These are phyloP conservation scores for Neofusicoccum umdonicola DNA, from an alignment of 2,329 filamentous ascomycete species.

Conservation along the genomic window DNA sequence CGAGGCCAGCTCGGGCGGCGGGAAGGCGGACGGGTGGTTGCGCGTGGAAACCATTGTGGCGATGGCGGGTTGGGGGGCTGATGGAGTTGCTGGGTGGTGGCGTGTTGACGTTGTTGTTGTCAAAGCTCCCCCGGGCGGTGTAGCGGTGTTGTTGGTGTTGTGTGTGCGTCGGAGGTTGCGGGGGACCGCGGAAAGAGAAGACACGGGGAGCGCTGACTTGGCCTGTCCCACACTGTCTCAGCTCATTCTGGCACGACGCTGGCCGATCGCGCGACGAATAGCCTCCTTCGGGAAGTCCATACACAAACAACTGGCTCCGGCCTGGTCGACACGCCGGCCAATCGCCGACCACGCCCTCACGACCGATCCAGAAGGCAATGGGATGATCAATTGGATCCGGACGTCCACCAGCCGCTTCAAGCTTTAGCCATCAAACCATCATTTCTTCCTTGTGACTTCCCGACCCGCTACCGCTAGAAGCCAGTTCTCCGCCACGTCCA, in stretches of 20 bases:
- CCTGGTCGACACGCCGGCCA: neutral
- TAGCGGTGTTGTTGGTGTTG: neutral
- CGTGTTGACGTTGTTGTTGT: neutral
- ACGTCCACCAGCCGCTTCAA: neutral
- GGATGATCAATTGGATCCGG: neutral
- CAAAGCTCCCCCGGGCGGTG: neutral
- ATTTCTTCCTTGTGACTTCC: neutral
- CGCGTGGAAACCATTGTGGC: slow-evolving; percentile 40
- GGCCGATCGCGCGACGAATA: neutral
- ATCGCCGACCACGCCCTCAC: neutral
- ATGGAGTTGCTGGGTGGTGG: slow-evolving; percentile 12
- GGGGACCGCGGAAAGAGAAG: neutral
- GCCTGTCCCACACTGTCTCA: neutral
- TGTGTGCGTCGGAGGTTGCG: neutral
- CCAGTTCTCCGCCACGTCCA: no score
- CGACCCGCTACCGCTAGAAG: no score
- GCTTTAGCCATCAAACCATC: neutral
- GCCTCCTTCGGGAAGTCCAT: neutral
- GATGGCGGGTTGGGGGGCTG: neutral
- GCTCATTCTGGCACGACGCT: neutral
- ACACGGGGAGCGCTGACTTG: neutral
- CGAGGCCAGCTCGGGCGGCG: slow-evolving; percentile 31
- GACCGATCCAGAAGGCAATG: neutral
- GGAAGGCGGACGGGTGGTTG: slow-evolving; percentile 37
- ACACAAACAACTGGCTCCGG: neutral